These are phyloP conservation scores for Rhizophagus clarus DNA, from an alignment of 192 early-diverging fungal genomes.

Conservation along the genomic window DNA sequence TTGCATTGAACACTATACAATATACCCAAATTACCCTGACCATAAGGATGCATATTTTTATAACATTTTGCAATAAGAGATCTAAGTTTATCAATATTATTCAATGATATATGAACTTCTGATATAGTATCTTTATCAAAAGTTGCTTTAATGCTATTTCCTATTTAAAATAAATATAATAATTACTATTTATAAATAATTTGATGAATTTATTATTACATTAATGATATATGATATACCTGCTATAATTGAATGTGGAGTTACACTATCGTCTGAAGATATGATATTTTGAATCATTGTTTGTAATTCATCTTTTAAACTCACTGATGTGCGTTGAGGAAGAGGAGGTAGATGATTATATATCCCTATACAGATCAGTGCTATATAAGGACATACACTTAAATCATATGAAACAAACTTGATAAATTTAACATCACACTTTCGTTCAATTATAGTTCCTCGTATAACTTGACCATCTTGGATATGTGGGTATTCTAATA, in stretches of 20 bases:
- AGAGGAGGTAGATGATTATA: neutral
- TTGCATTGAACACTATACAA: neutral
- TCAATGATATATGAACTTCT: neutral
- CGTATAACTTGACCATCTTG: too few species aligned
- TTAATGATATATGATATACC: neutral
- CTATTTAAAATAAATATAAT: neutral
- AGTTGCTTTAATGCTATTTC: neutral
- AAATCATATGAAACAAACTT: neutral
- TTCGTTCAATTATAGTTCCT: too few species aligned
- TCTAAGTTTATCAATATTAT: neutral
- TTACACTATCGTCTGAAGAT: neutral
- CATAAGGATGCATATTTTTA: neutral
- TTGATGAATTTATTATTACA: neutral
- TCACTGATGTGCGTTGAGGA: neutral
- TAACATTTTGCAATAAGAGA: neutral
- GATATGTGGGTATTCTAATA: too few species aligned
- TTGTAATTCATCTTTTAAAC: neutral
- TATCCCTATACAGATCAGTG: neutral
- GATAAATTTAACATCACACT: neutral
- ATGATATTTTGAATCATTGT: neutral
- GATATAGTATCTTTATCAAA: neutral
- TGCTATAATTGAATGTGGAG: neutral
- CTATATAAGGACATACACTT: neutral
- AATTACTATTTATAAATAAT: neutral
- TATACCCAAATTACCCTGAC: neutral